A percentile compares a stretch with the other conserved stretches of the same genome.
These are phyloP conservation scores for Dactylis glomerata DNA, from an alignment of 176 grass and related monocot genomes.

Conservation along the genomic window DNA sequence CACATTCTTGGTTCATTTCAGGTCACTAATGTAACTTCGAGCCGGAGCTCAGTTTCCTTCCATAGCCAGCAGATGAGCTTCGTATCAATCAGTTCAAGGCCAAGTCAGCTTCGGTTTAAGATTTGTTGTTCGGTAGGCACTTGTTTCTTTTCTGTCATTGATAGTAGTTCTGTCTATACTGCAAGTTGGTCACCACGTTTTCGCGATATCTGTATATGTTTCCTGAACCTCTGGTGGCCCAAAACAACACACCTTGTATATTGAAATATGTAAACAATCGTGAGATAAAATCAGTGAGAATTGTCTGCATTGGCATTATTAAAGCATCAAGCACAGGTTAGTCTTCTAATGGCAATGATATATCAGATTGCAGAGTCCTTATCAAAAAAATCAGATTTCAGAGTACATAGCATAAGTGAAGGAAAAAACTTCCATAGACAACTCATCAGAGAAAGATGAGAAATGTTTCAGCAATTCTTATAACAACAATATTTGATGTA, in stretches of 20 bases:
- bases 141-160: neutral
- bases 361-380: neutral
- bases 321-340: neutral
- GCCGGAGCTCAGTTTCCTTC: constrained; percentile 47
- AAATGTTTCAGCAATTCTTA: neutral
- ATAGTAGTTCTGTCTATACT: neutral
- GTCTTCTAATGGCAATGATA: neutral
- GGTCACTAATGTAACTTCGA: constrained; percentile 36
- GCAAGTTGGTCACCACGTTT: neutral
- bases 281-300: neutral
- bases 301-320: neutral
- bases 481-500: neutral
- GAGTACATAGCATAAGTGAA: neutral
- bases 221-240: neutral
- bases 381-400: too few species aligned
- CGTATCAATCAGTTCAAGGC: constrained; percentile 40
- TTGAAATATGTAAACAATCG: constrained; percentile 11
- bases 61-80: constrained; percentile 35
- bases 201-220: neutral
- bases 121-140: constrained; percentile 63
- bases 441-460: neutral
- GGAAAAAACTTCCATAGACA: neutral
- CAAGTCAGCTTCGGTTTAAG: constrained; percentile 31
- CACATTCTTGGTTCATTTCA: constrained; percentile 37
- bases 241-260: neutral